Evolutionary conservation across 352 stramenopile species (phyloP), one percentile per base, ranked within the genome.

Genomic region (Sclerospora graminicola): DNA sequence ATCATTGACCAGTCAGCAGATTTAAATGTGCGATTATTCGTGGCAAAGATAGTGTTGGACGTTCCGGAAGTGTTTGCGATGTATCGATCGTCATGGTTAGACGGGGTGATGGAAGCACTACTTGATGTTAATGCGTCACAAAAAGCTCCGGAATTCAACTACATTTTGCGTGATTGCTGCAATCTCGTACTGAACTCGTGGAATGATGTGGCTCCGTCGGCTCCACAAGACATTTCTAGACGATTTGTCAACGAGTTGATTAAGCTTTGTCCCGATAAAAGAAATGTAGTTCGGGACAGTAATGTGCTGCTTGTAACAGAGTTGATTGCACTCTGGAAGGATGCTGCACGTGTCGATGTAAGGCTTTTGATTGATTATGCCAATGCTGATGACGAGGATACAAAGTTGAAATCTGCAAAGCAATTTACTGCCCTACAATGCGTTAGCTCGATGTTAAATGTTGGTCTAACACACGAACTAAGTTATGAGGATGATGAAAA

Each of bases 131-230:
- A 55, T 24, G 39, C 48, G 8, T 61, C 52, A 46, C 40, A 58
- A 37, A 51, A 42, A 14, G 33, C 31, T 7, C 41, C 57, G 24
- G 74, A 89, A 36, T 89, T 89, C 37, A 67, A 76, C 31, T 89
- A 89, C 44, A 45, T 92, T 29, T 52, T 92, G 29, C 70, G 78
- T 23, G 81, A 92, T 52, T 79, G 70, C 27, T 89, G 75, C 30
- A 52, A 69, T 27, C 41, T 89, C 27, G 31, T 83, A 15, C 34
- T 87, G 7, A 59, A 66, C 44, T 51, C 51, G 10, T 87, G 74
- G 76, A 66, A 71, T 27, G 45, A 72, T 18, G 48, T 75, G 10
- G 34, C 51, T 2, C 27, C 64, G 8, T 18, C 28, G 20, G 41
- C 40, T 8, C 27, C 67, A 13, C 37, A 34, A 7, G 51, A 48